phyloP scores from a whole-genome alignment of 1,139 yeast genomes.

The Candida sp. region DNA sequence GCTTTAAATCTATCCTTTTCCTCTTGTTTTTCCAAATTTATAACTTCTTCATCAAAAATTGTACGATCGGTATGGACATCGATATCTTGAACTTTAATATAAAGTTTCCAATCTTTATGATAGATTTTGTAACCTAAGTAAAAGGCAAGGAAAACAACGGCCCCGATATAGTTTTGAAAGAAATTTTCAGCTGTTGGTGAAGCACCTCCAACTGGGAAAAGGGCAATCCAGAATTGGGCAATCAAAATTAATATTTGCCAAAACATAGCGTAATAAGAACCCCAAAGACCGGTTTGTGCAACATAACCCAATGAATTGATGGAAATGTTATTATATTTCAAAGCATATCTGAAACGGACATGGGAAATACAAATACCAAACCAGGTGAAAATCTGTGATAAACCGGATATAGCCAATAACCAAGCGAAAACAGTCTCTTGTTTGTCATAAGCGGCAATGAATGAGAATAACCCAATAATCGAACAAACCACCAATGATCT shows the following conservation, averaged over 20 bases:
- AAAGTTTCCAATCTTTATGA: conserved; percentile 29
- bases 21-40: conserved; percentile 34
- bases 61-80: conserved; percentile 33
- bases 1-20: conserved; percentile 22
- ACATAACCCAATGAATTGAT: conserved; percentile 35
- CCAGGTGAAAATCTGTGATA: conserved; percentile 44
- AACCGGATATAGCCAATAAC: conserved; percentile 43
- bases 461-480: conserved; percentile 27
- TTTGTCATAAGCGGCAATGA: conserved; percentile 37
- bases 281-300: conserved; percentile 39
- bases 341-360: conserved; percentile 40
- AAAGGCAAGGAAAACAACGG: conserved; percentile 29
- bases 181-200: conserved; percentile 27
- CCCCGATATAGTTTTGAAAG: conserved; percentile 37
- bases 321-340: conserved; percentile 32
- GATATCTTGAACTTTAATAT: conserved; percentile 28
- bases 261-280: conserved; percentile 33
- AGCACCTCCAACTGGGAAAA: conserved; percentile 31
- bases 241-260: conserved; percentile 34
- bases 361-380: conserved; percentile 39
- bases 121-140: conserved; percentile 34
- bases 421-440: conserved; percentile 42
- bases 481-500: conserved; percentile 33
- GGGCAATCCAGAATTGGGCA: conserved; percentile 42
- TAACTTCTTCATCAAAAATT: conserved; percentile 35